These are phyloP conservation scores for Triadica sebifera DNA, from an alignment of 345 rosid species.

Conservation along the genomic window DNA sequence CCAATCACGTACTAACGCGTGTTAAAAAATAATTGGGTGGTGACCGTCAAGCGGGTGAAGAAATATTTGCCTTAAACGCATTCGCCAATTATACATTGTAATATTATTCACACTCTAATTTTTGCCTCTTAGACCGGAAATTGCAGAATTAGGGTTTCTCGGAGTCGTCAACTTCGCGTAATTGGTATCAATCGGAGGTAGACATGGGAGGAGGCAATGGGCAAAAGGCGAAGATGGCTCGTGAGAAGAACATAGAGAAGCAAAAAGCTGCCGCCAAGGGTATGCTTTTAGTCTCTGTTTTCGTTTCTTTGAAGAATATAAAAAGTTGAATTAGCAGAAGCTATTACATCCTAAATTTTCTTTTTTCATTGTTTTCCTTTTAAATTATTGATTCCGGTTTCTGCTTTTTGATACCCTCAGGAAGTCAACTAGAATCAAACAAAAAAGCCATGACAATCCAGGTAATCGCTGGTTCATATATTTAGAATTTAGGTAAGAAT, in stretches of 20 bases:
- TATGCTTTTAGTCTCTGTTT: not conserved
- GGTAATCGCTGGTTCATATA: not conserved
- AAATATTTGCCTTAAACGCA: not conserved
- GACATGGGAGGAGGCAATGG: constrained; percentile 32
- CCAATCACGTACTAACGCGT: not conserved
- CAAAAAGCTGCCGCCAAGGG: constrained; percentile 17
- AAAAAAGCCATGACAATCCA: constrained; percentile 30
- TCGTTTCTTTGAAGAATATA: not conserved
- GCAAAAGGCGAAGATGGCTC: constrained; percentile 29
- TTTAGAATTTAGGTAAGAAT: not conserved
- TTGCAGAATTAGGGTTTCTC: constrained; percentile 8
- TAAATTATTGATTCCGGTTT: not conserved
- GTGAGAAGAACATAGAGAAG: constrained; percentile 23
- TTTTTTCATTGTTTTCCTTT: not conserved
- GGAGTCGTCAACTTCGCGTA: not conserved
- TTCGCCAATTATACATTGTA: not conserved
- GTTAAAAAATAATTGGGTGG: constrained; percentile 9
- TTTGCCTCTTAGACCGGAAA: not conserved
- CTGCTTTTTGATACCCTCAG: constrained; percentile 6
- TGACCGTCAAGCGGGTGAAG: not conserved
- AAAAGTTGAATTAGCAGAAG: not conserved
- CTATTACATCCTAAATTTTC: not conserved
- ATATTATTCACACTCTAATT: not conserved
- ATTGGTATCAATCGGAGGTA: constrained; percentile 26
- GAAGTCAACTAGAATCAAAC: constrained; percentile 26